phyloP scores from a whole-genome alignment of 371 early-diverging fungal species.

The Amoeboaphelidium protococcarum region DNA sequence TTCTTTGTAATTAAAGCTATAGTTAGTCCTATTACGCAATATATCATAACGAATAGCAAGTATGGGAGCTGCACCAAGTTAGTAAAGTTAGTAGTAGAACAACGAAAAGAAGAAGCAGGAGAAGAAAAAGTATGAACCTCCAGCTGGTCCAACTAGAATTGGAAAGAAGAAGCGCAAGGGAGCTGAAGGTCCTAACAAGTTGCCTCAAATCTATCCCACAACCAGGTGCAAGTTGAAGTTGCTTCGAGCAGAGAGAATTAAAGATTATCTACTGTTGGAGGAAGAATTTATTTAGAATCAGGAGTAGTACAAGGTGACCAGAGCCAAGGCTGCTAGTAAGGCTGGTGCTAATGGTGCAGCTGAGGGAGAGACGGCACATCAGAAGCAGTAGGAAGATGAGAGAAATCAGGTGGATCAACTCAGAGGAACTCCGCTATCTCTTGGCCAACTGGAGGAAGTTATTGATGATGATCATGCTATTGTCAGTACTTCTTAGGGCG shows the following conservation, averaged over 20 bases:
- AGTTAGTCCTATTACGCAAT: no score
- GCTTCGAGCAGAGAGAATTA: slow-evolving; percentile 83
- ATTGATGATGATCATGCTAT: slow-evolving; percentile 99
- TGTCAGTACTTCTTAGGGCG: slow-evolving; percentile 76
- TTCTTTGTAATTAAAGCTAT: no score
- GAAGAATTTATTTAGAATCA: slow-evolving; percentile 96
- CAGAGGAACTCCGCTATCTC: slow-evolving; percentile 96
- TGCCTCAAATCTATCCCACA: slow-evolving; percentile 83
- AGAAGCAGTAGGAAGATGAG: slow-evolving; percentile 71
- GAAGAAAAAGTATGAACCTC: slow-evolving; percentile 96
- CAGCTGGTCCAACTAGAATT: slow-evolving; percentile 71
- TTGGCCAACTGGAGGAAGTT: slow-evolving; percentile 97
- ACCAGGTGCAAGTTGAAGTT: slow-evolving; percentile 89
- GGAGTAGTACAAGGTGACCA: slow-evolving; percentile 80
- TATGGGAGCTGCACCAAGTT: no score
- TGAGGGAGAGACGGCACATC: no score
- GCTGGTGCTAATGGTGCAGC: no score
- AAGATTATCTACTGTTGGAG: slow-evolving; percentile 89
- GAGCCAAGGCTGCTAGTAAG: no score
- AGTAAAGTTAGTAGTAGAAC: no score
- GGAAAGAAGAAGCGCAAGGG: slow-evolving; percentile 94
- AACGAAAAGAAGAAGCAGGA: slow-evolving; percentile 17
- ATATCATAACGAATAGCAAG: no score
- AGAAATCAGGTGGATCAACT: slow-evolving; percentile 89
- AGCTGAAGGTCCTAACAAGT: slow-evolving; percentile 66